Base-by-base conservation (phyloP, 768 basidiomycete species). In the Trametes cinnabarina region DNA sequence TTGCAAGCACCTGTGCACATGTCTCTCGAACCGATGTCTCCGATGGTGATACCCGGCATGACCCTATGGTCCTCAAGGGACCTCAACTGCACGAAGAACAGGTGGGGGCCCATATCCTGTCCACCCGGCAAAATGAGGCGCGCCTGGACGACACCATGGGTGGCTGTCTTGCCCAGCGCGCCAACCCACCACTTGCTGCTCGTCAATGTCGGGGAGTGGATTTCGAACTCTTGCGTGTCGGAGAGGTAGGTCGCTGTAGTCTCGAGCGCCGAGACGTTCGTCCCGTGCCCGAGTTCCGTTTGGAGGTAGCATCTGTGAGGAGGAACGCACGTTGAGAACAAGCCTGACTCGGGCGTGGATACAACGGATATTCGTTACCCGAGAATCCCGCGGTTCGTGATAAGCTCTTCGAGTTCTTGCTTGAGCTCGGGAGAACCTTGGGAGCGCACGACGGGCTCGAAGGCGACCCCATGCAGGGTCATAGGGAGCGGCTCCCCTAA, bases 121-220 rank as follows among this genome's bases (percentile, higher is more conserved):
- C 81, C 84, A 1, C 71, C 76, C 0, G 85, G 84, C 0, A 90
- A 73, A 35, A 88, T 82, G 10, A 92, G 74, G 67, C 86, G 85
- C 3, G 90, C 89, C 68, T 90, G 88, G 0, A 91, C 81, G 14
- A 88, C 79, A 4, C 87, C 87, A 66, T 90, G 88, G 0, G 88
- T 90, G 0, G 89, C 82, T 0, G 84, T 86, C 72, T 83, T 85
- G 0, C 84, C 89, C 14, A 88, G 73, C 5, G 77, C 85, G 8
- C 90, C 89, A 52, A 88, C 81, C 90, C 90, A 92, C 88, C 89
- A 92, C 68, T 92, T 92, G 61, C 76, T 82, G 59, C 86, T 87
- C 1, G 88, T 88, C 22, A 90, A 63, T 0, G 85, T 85, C 0
- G 90, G 90, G 1, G 88, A 87, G 65, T 92, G 79, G 35, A 92